phyloP scores from a whole-genome alignment of 2,329 filamentous ascomycete species.

The Monascus ruber region DNA sequence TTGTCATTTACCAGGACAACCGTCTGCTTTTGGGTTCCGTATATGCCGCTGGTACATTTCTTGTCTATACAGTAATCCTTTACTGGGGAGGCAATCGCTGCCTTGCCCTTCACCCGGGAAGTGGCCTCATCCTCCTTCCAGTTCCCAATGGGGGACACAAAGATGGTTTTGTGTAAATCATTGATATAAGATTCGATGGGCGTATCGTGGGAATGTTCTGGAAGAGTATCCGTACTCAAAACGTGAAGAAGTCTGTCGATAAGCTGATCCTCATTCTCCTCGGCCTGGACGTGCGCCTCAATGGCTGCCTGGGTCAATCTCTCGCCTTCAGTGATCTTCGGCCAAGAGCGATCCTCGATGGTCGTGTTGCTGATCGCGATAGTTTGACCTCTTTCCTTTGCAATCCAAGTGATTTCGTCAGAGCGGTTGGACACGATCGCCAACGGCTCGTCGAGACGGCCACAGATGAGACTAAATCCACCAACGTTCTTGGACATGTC shows the following conservation, averaged over 20 bases:
- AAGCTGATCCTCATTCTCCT: conserved; percentile 35
- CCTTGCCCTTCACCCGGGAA: conserved; percentile 1
- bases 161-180: conserved; percentile 46
- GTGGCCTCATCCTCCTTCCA: conserved; percentile 27
- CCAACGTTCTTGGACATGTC: conserved; percentile 43
- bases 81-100: conserved; percentile 6
- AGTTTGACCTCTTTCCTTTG: conserved; percentile 34
- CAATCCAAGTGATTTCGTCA: conserved; percentile 38
- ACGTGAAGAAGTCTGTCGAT: conserved; percentile 40
- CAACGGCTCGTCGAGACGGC: conserved; percentile 38
- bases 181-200: conserved; percentile 41
- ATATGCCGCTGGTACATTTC: conserved; percentile 36
- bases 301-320: conserved; percentile 37
- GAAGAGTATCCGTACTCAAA: conserved; percentile 43
- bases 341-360: conserved; percentile 47
- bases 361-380: conserved; percentile 48
- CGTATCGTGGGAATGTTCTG: conserved; percentile 35
- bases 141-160: conserved; percentile 44
- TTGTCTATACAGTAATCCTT: conserved; percentile 4
- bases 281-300: conserved; percentile 26
- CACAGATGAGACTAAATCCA: conserved; percentile 49
- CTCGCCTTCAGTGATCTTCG: conserved; percentile 47
- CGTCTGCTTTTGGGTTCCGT: conserved; percentile 53
- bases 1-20: conserved; percentile 43
- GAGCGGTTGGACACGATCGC: conserved; percentile 49